These are phyloP conservation scores for Penicillium sp. DNA, from an alignment of 2,329 filamentous ascomycete genomes.

Conservation along the genomic window DNA sequence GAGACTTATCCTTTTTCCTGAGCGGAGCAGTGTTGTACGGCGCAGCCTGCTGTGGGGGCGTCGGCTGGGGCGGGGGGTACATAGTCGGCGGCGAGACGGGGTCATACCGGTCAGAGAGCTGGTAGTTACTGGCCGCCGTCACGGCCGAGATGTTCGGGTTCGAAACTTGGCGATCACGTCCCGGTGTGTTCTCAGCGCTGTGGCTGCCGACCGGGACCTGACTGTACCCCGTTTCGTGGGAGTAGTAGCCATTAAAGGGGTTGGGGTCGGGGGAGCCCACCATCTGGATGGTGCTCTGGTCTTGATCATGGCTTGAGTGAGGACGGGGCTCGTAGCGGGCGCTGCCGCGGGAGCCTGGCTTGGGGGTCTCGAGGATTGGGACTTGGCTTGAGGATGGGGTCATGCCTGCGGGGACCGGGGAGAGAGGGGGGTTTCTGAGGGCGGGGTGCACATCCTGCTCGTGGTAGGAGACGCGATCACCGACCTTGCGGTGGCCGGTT, in stretches of 20 bases:
- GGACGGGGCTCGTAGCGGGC: constrained; percentile 16
- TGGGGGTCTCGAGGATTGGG: constrained; percentile 22
- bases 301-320: constrained; percentile 6
- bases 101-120: constrained; percentile 47
- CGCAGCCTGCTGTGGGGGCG: neutral
- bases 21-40: neutral
- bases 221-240: constrained; percentile 12
- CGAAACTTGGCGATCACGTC: constrained; percentile 56
- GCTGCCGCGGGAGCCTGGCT: constrained; percentile 17
- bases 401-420: constrained; percentile 15
- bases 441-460: constrained; percentile 2
- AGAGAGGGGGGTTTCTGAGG: constrained; percentile 11
- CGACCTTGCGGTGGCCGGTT: constrained; percentile 33
- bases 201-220: constrained; percentile 7
- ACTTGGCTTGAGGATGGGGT: constrained; percentile 20
- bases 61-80: constrained; percentile 55
- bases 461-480: constrained; percentile 14
- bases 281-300: constrained; percentile 8
- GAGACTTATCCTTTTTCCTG: constrained; percentile 4
- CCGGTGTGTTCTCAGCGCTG: constrained; percentile 47
- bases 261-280: constrained; percentile 12
- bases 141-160: constrained; percentile 56
- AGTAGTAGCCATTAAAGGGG: constrained; percentile 13
- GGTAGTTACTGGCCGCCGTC: constrained; percentile 13
- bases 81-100: constrained; percentile 64